phyloP scores from a whole-genome alignment of 495 filamentous ascomycete species.

The Penicillium riverlandense region DNA sequence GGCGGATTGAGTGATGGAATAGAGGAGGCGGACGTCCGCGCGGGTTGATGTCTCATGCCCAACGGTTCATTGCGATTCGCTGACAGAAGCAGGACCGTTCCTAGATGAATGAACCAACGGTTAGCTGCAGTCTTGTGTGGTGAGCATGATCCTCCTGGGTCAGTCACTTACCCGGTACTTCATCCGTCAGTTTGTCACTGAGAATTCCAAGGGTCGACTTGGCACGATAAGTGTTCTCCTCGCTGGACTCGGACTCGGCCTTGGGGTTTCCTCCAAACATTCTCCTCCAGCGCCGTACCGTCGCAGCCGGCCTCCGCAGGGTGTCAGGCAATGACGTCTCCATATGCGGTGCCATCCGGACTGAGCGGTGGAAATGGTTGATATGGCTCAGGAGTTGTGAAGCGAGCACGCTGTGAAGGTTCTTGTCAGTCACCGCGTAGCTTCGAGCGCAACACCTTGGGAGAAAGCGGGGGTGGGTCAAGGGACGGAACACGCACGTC shows the following conservation, averaged over 20 bases:
- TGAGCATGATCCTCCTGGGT: background rate
- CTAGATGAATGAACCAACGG: constrained; percentile 28
- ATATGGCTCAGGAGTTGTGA: too few relatives aligned
- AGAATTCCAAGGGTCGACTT: constrained; percentile 78
- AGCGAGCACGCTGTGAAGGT: too few relatives aligned
- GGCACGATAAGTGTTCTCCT: constrained; percentile 24
- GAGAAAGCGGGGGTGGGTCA: background rate
- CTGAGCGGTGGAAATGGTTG: background rate
- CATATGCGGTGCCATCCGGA: constrained; percentile 3
- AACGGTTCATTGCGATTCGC: constrained; percentile 73
- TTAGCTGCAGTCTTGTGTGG: constrained; percentile 1
- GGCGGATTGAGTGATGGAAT: constrained; percentile 60
- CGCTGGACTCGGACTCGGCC: background rate
- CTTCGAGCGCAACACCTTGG: too few relatives aligned
- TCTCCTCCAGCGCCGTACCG: constrained; percentile 12
- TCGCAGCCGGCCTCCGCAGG: background rate
- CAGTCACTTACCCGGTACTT: constrained; percentile 72
- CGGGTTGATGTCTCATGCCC: constrained; percentile 67
- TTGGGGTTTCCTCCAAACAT: constrained; percentile 8
- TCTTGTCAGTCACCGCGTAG: too few relatives aligned
- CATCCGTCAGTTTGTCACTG: constrained; percentile 74
- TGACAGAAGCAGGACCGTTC: constrained; percentile 74
- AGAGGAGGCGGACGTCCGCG: constrained; percentile 70
- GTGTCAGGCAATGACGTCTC: background rate
- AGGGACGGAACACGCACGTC: background rate